phyloP scores from a whole-genome alignment of 2,329 filamentous ascomycete species.

The Fusarium mexicanum region DNA sequence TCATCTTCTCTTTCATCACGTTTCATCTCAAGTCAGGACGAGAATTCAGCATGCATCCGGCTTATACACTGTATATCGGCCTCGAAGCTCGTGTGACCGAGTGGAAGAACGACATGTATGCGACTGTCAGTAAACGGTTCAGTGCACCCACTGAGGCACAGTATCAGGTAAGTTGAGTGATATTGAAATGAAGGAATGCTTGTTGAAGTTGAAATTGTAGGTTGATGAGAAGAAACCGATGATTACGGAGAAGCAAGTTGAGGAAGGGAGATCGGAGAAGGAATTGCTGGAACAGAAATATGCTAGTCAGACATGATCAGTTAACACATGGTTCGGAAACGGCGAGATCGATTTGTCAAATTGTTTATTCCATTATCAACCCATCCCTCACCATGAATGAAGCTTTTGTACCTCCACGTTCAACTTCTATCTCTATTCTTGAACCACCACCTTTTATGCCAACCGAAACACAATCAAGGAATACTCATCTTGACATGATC shows the following conservation, averaged over 20 bases:
- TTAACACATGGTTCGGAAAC: no score
- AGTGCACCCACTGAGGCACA: not conserved
- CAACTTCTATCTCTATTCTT: not conserved
- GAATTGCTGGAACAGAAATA: not conserved
- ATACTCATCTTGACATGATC: conserved; percentile 15
- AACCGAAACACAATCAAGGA: not conserved
- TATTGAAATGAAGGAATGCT: fast-evolving
- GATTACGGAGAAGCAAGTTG: not conserved
- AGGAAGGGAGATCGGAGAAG: conserved; percentile 4
- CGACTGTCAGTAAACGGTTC: not conserved
- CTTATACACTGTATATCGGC: conserved; percentile 23
- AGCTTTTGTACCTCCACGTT: not conserved
- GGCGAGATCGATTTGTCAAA: no score
- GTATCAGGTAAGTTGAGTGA: not conserved
- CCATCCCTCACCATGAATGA: not conserved
- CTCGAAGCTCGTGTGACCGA: conserved; percentile 2
- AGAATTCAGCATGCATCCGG: conserved; percentile 17
- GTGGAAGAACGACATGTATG: conserved; percentile 1
- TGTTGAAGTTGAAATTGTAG: not conserved
- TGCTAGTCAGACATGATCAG: not conserved
- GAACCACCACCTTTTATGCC: fast-evolving
- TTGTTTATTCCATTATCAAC: not conserved
- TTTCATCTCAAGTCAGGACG: not conserved
- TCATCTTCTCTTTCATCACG: not conserved
- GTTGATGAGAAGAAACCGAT: conserved; percentile 8